These are phyloP conservation scores for Bipolaris victoriae DNA, from an alignment of 2,329 filamentous ascomycete genomes.

Conservation along the genomic window DNA sequence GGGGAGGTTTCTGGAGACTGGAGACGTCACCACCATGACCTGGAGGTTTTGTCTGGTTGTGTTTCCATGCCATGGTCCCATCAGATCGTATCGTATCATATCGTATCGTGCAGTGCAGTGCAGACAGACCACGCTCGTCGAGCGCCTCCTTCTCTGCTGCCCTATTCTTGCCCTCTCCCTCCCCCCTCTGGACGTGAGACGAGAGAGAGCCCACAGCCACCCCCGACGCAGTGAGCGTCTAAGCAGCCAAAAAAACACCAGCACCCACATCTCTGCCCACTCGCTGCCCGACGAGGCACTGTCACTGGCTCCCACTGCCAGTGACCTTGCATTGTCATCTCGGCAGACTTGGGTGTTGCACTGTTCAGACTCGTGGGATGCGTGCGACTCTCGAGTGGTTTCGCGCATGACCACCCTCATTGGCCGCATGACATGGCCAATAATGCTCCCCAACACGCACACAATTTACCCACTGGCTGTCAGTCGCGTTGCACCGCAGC, in stretches of 20 bases:
- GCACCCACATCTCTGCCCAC: background rate
- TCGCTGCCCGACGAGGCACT: background rate
- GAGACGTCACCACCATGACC: constrained; percentile 19
- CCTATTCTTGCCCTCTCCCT: constrained; percentile 6
- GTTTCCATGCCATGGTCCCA: background rate
- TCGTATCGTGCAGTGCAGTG: too few relatives aligned
- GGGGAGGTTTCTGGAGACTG: constrained; percentile 3
- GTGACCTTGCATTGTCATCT: background rate
- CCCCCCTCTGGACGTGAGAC: constrained; percentile 12
- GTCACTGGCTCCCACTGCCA: background rate
- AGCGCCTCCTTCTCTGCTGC: constrained; percentile 4
- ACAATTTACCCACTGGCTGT: constrained; percentile 24
- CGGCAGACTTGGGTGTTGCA: constrained; percentile 1
- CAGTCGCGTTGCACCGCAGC: constrained; percentile 29
- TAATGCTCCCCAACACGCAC: constrained; percentile 13
- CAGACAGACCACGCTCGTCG: background rate
- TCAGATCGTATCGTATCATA: too few relatives aligned
- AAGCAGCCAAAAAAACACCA: constrained; percentile 2
- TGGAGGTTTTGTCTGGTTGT: constrained; percentile 19
- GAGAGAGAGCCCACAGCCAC: background rate
- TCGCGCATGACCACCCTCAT: constrained; percentile 12
- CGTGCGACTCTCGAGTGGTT: constrained; percentile 17
- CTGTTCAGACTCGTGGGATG: constrained; percentile 13
- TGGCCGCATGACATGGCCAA: constrained; percentile 28
- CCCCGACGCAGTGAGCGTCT: background rate